Evolutionary conservation across 352 stramenopile species (phyloP).

Genomic region (Phytophthora lateralis): DNA sequence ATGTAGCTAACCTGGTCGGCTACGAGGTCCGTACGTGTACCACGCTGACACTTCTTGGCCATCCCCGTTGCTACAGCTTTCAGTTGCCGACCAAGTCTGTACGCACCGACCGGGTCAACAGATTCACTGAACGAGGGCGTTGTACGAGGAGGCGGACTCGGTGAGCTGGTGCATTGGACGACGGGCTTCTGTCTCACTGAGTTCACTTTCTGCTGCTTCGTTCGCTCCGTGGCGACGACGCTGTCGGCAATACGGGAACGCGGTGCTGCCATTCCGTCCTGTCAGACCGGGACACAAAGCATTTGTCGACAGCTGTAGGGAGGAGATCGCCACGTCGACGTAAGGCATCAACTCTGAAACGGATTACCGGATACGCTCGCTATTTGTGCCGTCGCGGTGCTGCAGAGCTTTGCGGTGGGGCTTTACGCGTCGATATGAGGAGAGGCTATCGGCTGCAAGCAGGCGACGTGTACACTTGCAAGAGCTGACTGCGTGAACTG

Average conservation of each 20-base stretch:
- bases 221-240: neutral
- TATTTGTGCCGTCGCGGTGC: neutral
- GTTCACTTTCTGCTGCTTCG: neutral
- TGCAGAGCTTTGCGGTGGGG: conserved; percentile 15
- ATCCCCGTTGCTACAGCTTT: no score
- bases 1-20: neutral
- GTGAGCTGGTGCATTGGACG: no score
- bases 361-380: neutral
- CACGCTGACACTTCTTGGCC: no score
- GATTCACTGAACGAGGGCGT: no score
- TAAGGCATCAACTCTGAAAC: conserved; percentile 5
- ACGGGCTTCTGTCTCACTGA: conserved; percentile 7
- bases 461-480: neutral
- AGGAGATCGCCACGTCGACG: conserved; percentile 2
- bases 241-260: conserved; percentile 3
- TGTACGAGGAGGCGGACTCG: no score
- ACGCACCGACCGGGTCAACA: no score
- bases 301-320: conserved; percentile 6
- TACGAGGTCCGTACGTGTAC: no score
- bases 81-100: no score
- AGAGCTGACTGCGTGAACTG: conserved; percentile 3
- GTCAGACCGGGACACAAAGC: conserved; percentile 9
- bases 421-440: conserved; percentile 1
- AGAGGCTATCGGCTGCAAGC: conserved; percentile 3
- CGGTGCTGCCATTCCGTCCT: conserved; percentile 4